A percentile compares a stretch with the other conserved stretches of the same genome.
These are phyloP conservation scores for Tylopilus rubrobrunneus DNA, from an alignment of 768 basidiomycete species.

Conservation along the genomic window DNA sequence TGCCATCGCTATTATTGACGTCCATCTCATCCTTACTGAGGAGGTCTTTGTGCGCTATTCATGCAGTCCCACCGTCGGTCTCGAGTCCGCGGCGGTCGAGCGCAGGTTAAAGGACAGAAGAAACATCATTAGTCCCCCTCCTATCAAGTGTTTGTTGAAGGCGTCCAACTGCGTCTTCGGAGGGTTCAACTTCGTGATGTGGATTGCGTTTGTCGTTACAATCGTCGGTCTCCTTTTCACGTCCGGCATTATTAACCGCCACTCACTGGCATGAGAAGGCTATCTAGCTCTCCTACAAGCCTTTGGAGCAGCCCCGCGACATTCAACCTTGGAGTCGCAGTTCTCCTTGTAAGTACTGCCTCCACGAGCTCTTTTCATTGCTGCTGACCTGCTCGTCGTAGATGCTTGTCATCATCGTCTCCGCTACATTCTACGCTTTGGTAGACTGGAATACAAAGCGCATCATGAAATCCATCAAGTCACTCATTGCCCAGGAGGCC, in stretches of 20 bases:
- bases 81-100: slow-evolving; percentile 39
- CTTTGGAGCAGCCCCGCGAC: slow-evolving; percentile 21
- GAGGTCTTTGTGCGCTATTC: slow-evolving; percentile 43
- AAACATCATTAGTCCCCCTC: slow-evolving; percentile 47
- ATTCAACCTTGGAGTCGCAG: slow-evolving; percentile 50
- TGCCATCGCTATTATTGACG: slow-evolving; percentile 27
- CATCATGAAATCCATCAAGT: slow-evolving; percentile 54
- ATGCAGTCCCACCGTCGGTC: slow-evolving; percentile 37
- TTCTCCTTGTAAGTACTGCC: slow-evolving; percentile 40
- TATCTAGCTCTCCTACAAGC: slow-evolving; percentile 45
- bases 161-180: slow-evolving; percentile 50
- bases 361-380: slow-evolving; percentile 1
- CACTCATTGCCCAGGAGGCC: slow-evolving; percentile 56
- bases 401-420: slow-evolving; percentile 41
- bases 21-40: slow-evolving; percentile 29
- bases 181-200: slow-evolving; percentile 54
- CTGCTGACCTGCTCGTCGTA: slow-evolving; percentile 16
- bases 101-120: slow-evolving; percentile 35
- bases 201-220: slow-evolving; percentile 47
- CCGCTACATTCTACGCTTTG: slow-evolving; percentile 45
- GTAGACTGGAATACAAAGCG: slow-evolving; percentile 48
- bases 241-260: neutral
- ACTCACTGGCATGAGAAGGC: slow-evolving; percentile 6
- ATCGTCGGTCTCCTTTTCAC: slow-evolving; percentile 19
- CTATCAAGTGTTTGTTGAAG: slow-evolving; percentile 45